Percentiles rank a stretch among this genome's conserved stretches.
Conservation (phyloP, 768 basidiomycete species). For the Boletus reticuloceps region DNA sequence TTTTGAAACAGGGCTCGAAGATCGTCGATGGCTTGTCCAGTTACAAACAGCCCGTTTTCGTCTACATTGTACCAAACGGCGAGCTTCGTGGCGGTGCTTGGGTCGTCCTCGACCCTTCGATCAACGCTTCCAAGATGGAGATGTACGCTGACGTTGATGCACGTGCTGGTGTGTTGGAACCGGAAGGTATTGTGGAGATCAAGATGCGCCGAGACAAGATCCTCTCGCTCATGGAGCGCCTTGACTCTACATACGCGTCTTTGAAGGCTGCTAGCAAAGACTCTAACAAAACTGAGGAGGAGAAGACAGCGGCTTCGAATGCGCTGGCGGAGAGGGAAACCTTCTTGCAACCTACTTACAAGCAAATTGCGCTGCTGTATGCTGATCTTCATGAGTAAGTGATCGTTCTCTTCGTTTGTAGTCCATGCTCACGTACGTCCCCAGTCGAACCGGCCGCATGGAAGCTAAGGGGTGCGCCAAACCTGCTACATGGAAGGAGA, state of each 20-base stretch:
- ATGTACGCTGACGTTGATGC: conserved; percentile 98
- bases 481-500: conserved; percentile 81
- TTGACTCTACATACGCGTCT: conserved; percentile 78
- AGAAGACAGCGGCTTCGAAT: conserved; percentile 66
- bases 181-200: conserved; percentile 97
- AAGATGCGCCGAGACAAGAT: conserved; percentile 97
- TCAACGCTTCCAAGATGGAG: conserved; percentile 97
- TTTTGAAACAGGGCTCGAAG: conserved; percentile 95
- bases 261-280: conserved; percentile 84
- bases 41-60: conserved; percentile 97
- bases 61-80: conserved; percentile 98
- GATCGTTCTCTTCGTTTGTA: neutral
- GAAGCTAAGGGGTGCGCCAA: conserved; percentile 96
- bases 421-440: conserved; percentile 6
- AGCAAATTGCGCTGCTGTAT: conserved; percentile 89
- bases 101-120: conserved; percentile 98
- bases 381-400: conserved; percentile 95
- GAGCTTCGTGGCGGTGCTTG: conserved; percentile 99
- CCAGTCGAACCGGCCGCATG: conserved; percentile 91
- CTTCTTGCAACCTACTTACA: conserved; percentile 83
- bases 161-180: conserved; percentile 94
- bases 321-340: conserved; percentile 76
- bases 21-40: conserved; percentile 97
- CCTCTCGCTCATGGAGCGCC: conserved; percentile 84
- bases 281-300: conserved; percentile 64